Conservation (phyloP, 2,329 filamentous ascomycete genomes). For the Dactylellina sp. region DNA sequence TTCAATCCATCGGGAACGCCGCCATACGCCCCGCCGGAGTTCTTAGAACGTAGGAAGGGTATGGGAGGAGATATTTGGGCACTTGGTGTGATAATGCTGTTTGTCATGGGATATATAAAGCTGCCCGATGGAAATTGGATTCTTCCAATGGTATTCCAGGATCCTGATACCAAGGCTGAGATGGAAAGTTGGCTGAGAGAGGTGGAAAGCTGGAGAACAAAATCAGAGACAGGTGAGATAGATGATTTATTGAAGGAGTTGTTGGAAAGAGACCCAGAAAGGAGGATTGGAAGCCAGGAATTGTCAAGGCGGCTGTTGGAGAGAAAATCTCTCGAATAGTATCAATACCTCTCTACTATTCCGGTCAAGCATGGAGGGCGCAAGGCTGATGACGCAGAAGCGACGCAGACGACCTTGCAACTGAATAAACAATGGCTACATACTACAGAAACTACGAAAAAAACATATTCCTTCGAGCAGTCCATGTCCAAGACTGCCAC, state of each 20-base stretch:
- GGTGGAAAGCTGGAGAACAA: conserved; percentile 17
- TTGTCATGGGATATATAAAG: conserved; percentile 30
- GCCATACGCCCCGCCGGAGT: conserved; percentile 52
- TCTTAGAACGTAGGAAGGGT: conserved; percentile 30
- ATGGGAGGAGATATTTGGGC: conserved; percentile 53
- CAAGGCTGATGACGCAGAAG: too few relatives aligned
- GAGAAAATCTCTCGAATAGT: not conserved
- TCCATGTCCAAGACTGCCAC: too few relatives aligned
- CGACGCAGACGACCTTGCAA: too few relatives aligned
- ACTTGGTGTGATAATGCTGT: conserved; percentile 55
- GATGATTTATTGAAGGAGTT: conserved; percentile 10
- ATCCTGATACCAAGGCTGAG: conserved; percentile 1
- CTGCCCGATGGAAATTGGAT: conserved; percentile 53
- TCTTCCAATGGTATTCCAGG: conserved; percentile 36
- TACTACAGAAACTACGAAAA: too few relatives aligned
- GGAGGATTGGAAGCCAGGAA: conserved; percentile 10
- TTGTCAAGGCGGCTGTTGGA: not conserved
- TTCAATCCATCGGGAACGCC: conserved; percentile 56
- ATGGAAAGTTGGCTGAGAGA: conserved; percentile 25
- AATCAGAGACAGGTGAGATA: conserved; percentile 1
- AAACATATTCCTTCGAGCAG: too few relatives aligned
- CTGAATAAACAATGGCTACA: too few relatives aligned
- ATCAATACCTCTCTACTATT: too few relatives aligned
- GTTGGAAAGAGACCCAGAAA: conserved; percentile 25
- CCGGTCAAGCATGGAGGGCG: too few relatives aligned